Base-by-base conservation (phyloP, 768 basidiomycete species). In the Tylopilus sp. region DNA sequence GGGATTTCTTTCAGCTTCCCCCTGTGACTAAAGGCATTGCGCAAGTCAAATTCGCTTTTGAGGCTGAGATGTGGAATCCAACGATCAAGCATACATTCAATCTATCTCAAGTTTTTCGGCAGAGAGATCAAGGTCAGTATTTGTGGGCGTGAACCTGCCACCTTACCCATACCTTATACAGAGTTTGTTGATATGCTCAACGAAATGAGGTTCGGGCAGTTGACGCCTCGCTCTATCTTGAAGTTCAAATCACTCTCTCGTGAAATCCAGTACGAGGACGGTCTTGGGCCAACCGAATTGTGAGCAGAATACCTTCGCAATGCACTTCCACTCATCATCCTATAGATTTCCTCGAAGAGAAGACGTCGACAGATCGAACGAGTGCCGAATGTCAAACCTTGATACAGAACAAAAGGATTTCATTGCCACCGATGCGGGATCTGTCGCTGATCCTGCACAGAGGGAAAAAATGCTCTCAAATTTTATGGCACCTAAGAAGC, bases 1-100 rank as follows among this genome's bases (percentile, higher is more conserved):
- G 97, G 8, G 97, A 99, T 65, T 98, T 98, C 73, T 98, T 98
- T 73, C 95, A 99, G 67, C 80, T 99, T 5, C 97, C 97, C 0
- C 97, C 97, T 2, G 94, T 98, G 0, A 75, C 75, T 7, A 94
- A 85, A 66, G 75, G 78, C 22, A 49, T 64, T n/a, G 65, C 65
- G 0, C 56, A 69, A 47, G 81, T 89, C 39, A 91, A 85, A 62
- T 98, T 98, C 61, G 92, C 91, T 1, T 99, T 99, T 63, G 94
- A 99, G 62, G 94, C 93, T 0, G 70, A 79, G 17, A 68, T 71
- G 48, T 98, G 97, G 97, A 71, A 69, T 31, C 70, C 85, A 57
- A 74, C 85, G 3, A 80, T 99, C 57, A 73, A 85, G 52, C 77
- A 85, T 55, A 93, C 87, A 0, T 94, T 92, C 65, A 98, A 98